Evolutionary conservation across 139 green algal species (phyloP).

Genomic region (Dunaliella primolecta): DNA sequence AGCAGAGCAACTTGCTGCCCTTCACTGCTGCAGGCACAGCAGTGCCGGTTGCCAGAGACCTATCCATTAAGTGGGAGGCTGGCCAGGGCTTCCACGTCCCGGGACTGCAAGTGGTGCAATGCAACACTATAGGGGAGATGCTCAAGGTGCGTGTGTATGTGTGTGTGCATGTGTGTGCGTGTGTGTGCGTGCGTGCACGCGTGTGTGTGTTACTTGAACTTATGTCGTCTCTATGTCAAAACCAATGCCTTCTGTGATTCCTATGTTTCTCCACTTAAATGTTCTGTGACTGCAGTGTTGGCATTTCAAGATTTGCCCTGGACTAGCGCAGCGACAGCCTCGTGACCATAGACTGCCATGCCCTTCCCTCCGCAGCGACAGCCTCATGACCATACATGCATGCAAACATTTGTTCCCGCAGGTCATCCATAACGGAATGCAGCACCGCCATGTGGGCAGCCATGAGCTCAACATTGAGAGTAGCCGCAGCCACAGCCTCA

Average conservation of each 20-base stretch:
- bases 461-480: slow-evolving; percentile 87
- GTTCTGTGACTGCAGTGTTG: no score
- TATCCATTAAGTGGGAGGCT: slow-evolving; percentile 74
- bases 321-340: slow-evolving; percentile 84
- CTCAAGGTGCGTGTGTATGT: slow-evolving; percentile 24
- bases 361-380: slow-evolving; percentile 22
- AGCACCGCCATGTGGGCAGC: slow-evolving; percentile 68
- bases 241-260: no score
- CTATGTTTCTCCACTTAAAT: no score
- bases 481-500: slow-evolving; percentile 77
- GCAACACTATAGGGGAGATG: slow-evolving; percentile 24
- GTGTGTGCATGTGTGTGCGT: neutral
- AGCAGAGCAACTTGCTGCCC: no score
- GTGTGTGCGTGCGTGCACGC: neutral
- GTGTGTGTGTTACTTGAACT: neutral
- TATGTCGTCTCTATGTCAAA: no score
- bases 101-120: slow-evolving; percentile 51
- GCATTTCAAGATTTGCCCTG: no score
- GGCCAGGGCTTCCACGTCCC: slow-evolving; percentile 75
- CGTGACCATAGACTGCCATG: slow-evolving; percentile 78
- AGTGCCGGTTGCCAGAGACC: slow-evolving; percentile 37
- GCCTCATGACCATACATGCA: slow-evolving; percentile 6
- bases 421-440: slow-evolving; percentile 70
- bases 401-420: no score
- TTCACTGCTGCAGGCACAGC: neutral